A percentile compares a stretch with the other conserved stretches of the same genome.
These are phyloP conservation scores for Arabidopsis suecica DNA, from an alignment of 345 rosid genomes.

Conservation along the genomic window DNA sequence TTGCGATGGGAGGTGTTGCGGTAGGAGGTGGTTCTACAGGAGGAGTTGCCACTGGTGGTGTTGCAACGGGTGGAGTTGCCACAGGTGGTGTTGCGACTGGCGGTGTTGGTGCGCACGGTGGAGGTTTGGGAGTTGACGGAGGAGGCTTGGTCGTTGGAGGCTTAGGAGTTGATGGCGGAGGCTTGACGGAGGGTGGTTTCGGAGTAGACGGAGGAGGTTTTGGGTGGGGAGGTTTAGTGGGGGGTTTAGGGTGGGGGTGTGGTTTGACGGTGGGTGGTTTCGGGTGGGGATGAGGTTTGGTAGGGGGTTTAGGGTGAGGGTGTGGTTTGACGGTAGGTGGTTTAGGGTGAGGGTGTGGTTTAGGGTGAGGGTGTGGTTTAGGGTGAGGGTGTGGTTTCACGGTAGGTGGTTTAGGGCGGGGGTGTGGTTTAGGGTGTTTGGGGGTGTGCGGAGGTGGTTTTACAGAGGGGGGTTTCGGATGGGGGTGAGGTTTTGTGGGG, in stretches of 20 bases:
- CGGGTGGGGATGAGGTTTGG: conserved; percentile 14
- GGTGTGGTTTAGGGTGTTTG: background rate
- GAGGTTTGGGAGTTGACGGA: conserved; percentile 29
- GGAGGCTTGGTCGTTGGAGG: conserved; percentile 33
- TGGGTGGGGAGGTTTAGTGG: conserved; percentile 6
- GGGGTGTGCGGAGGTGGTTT: no score
- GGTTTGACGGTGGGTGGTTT: conserved; percentile 1
- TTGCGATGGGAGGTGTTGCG: background rate
- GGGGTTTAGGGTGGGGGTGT: conserved; percentile 20
- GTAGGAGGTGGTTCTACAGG: background rate
- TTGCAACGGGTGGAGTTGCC: conserved; percentile 30
- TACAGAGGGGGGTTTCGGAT: background rate
- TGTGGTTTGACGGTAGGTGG: conserved; percentile 23
- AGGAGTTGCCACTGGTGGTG: background rate
- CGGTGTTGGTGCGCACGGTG: conserved; percentile 4
- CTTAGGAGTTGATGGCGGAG: background rate
- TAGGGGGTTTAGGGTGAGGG: conserved; percentile 12
- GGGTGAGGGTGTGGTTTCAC: background rate
- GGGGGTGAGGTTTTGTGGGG: no score
- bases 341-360: conserved; percentile 14
- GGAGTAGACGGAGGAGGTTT: background rate
- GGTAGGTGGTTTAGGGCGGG: background rate
- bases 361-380: background rate
- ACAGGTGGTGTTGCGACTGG: conserved; percentile 20
- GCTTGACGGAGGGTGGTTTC: background rate